Evolutionary conservation across 2,329 filamentous ascomycete genomes (phyloP), one percentile per base, ranked within the genome.

Genomic region (Penicillium verrucosum): DNA sequence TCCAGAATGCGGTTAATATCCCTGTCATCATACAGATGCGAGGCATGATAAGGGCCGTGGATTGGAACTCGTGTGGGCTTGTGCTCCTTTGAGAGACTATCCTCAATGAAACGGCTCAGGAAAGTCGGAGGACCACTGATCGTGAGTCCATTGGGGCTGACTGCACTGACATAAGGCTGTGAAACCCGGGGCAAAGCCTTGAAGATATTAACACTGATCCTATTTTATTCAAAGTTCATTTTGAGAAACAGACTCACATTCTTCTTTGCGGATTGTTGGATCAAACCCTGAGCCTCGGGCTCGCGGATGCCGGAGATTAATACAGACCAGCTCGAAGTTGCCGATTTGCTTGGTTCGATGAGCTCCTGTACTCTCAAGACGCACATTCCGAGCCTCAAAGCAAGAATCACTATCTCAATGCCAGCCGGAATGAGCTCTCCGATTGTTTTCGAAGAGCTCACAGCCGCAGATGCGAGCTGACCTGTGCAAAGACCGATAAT

Each of bases 31-130:
- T 82, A 82, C 8, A 86, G 72, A 64, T 85, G 83, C 25, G 76
- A 71, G 6, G 83, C 83, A 70, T 86, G 83, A 65, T 85, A 85
- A 30, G 83, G 82, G 6, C 81, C 83, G 61, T 80, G 82, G 18
- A 85, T 79, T 7, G 82, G 78, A 37, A 82, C 83, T 16, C 78
- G 75, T 3, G 81, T 76, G 10, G 78, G 79, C 62, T 82, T 80
- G 60, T 77, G 77, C 43, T 78, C 75, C 50, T 77, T 77, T 43
- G 83, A 76, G 37, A 79, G 72, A 30, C 78, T 74, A 21, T 71
- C 75, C 52, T 83, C 72, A 63, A 85, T 80, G 51, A 85, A 76
- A 23, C 77, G 75, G 60, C 78, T 77, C 36, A 82, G 78, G 5
- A 79, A 80, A 12, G 75, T 74, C 8, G 83, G 83, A 21, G 83